phyloP scores from a whole-genome alignment of 176 grass and related monocot genomes.

The Oropetium thomaeum region DNA sequence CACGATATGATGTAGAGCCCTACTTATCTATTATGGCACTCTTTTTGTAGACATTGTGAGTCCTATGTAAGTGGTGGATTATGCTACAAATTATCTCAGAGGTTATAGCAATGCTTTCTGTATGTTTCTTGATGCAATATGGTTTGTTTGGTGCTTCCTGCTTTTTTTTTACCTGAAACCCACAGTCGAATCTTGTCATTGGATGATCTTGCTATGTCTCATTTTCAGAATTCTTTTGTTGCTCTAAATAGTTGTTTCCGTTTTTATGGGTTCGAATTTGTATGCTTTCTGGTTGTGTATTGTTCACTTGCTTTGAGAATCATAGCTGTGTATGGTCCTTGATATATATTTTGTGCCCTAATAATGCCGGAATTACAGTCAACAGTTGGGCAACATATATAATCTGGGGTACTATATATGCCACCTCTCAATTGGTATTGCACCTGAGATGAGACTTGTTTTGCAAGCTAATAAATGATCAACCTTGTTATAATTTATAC shows the following conservation, averaged over 20 bases:
- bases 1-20: conserved; percentile 13
- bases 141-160: not conserved
- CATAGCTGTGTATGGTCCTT: not conserved
- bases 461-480: no score
- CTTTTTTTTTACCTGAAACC: not conserved
- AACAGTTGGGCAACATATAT: no score
- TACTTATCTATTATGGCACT: conserved; percentile 13
- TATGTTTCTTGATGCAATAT: not conserved
- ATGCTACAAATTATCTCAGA: not conserved
- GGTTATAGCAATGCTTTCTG: not conserved
- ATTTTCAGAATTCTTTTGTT: not conserved
- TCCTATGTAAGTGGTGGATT: conserved; percentile 17
- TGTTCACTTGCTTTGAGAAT: not conserved
- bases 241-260: no score
- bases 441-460: no score
- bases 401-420: no score
- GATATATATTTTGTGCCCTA: no score
- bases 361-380: no score
- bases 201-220: not conserved
- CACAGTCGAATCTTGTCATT: not conserved
- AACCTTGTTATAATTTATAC: no score
- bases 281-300: not conserved
- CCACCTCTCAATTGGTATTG: no score
- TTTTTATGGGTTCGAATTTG: not conserved
- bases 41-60: conserved; percentile 21